These are phyloP conservation scores for Fusarium sarcochroum DNA, from an alignment of 2,329 filamentous ascomycete species.

Conservation along the genomic window DNA sequence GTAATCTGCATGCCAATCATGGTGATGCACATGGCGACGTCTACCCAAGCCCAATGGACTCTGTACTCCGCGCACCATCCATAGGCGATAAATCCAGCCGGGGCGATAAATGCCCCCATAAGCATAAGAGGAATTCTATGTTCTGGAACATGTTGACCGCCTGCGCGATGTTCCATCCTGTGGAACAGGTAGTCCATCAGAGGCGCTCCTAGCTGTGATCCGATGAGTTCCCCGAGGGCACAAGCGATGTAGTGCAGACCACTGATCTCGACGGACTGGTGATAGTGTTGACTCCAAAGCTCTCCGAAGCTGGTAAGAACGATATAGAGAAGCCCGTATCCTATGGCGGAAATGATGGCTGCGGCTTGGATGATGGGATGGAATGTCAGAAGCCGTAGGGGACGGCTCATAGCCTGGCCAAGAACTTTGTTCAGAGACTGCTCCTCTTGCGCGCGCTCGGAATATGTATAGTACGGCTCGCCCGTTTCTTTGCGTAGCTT, in stretches of 20 bases:
- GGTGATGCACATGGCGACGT: conserved; percentile 53
- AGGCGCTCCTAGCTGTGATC: conserved; percentile 61
- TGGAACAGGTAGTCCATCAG: conserved; percentile 59
- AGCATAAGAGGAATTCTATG: conserved; percentile 47
- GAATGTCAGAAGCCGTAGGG: conserved; percentile 68
- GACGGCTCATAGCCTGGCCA: conserved; percentile 62
- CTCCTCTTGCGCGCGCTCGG: conserved; percentile 55
- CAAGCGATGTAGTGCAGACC: conserved; percentile 75
- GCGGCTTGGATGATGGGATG: conserved; percentile 73
- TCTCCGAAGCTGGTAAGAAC: conserved; percentile 72
- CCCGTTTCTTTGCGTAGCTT: conserved; percentile 53
- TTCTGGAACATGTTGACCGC: conserved; percentile 39
- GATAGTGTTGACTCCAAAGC: conserved; percentile 70
- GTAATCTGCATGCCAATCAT: conserved; percentile 53
- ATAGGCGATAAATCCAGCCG: conserved; percentile 57
- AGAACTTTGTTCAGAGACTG: conserved; percentile 47
- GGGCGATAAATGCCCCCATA: conserved; percentile 60
- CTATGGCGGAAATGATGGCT: conserved; percentile 68
- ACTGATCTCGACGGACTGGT: conserved; percentile 69
- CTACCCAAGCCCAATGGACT: conserved; percentile 57
- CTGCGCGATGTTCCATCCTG: conserved; percentile 36
- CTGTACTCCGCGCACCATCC: conserved; percentile 59
- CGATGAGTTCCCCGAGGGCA: conserved; percentile 72
- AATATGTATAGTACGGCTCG: conserved; percentile 52
- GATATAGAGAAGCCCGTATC: conserved; percentile 75